Percentiles rank a stretch among this genome's conserved stretches.
phyloP scores from a whole-genome alignment of 805 yeast species.

The Yarrowia alimentaria region DNA sequence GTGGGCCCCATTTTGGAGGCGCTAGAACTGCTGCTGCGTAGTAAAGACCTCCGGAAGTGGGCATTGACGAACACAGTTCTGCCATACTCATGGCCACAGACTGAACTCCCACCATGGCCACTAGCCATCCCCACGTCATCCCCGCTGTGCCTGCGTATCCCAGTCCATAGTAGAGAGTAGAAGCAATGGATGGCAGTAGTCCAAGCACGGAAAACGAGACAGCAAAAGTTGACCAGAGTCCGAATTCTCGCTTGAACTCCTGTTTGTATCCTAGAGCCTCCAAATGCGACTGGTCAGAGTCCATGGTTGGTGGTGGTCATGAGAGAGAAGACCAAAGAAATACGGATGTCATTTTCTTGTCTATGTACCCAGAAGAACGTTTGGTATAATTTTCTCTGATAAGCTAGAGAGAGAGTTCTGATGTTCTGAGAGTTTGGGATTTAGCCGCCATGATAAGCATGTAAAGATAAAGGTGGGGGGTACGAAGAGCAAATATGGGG shows the following conservation, averaged over 20 bases:
- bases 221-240: constrained; percentile 57
- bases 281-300: constrained; percentile 34
- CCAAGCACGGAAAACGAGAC: constrained; percentile 66
- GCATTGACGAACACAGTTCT: constrained; percentile 63
- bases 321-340: too few species aligned
- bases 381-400: too few species aligned
- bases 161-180: constrained; percentile 58
- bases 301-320: too few species aligned
- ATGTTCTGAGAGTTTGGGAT: too few species aligned
- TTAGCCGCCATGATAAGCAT: too few species aligned
- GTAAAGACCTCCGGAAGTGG: constrained; percentile 67
- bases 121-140: constrained; percentile 60
- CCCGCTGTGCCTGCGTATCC: constrained; percentile 65
- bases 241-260: constrained; percentile 60
- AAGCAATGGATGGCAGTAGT: constrained; percentile 63
- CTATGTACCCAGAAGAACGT: too few species aligned
- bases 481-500: too few species aligned
- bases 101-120: constrained; percentile 55
- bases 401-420: too few species aligned
- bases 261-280: constrained; percentile 55
- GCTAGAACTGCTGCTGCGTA: constrained; percentile 64
- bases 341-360: too few species aligned
- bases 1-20: constrained; percentile 53
- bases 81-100: constrained; percentile 53
- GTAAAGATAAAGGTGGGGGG: too few species aligned